Base-by-base conservation (phyloP, 208 protist genomes). In the Trypanosomatidae sp. region DNA sequence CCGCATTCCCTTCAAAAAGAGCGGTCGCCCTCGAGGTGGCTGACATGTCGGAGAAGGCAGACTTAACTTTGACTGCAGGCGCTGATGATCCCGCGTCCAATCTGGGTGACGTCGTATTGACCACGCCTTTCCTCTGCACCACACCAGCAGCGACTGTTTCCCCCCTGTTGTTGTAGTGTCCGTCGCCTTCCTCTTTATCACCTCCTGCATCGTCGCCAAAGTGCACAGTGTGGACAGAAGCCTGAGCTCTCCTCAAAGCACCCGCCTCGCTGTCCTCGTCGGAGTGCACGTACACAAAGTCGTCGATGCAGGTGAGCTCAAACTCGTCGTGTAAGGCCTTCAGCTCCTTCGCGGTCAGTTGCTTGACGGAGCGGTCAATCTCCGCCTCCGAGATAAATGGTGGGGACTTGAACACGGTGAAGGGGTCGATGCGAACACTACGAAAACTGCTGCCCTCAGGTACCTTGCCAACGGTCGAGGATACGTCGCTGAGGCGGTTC, bases 251-350 rank as follows among this genome's bases (percentile, higher is more conserved):
- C 15, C 33, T 43, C 43, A 36, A 25, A 4, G 15, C 30, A 8
- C 15, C 28, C 19, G 53, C 41, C 33, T 53, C 28, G 33, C 9
- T 22, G 30, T 36, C 47, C 44, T 53, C 69, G 43, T 43, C 74
- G 9, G 60, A 46, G 43, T 56, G 22, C 52, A 79, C 44, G 69
- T 66, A 71, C 53, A 74, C 69, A 52, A 74, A 79, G 46, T 71
- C 62, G 3, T 79, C 74, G 44, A 74, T 39, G 33, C 30, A 65
- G 12, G 69, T 71, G 43, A 79, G 62, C 44, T 79, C 69, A 50
- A 65, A 79, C 69, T 79, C 74, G 43, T 73, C 44, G 44, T 79
- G 56, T 33, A 79, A 36, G 0, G 64, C 69, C 25, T 66, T 73
- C 22, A 79, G 60, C 7, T 79, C 74, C 17, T 66, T 49, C 52